Evolutionary conservation across 2,329 filamentous ascomycete genomes (phyloP).

Genomic region (Sclerotinia minor): DNA sequence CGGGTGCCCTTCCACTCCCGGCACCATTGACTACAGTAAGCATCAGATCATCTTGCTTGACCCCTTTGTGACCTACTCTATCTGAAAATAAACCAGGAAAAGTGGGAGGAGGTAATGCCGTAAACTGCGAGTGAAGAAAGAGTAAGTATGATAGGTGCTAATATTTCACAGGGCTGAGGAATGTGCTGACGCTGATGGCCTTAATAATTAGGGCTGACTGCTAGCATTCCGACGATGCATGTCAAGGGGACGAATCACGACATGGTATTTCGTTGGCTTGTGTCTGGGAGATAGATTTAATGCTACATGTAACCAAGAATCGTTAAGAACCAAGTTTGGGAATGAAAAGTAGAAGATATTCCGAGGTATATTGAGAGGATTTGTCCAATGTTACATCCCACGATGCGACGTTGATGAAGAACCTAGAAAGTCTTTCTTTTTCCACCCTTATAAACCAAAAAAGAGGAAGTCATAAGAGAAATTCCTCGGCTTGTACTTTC

Average conservation of each 20-base stretch:
- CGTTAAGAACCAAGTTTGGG: neutral
- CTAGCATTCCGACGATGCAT: slow-evolving; percentile 1
- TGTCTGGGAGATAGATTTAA: neutral
- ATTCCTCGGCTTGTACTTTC: neutral
- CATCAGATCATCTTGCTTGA: slow-evolving; percentile 10
- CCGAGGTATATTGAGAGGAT: neutral
- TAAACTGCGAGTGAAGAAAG: neutral
- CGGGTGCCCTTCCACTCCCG: neutral
- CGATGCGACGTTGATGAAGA: neutral
- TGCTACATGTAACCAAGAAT: neutral
- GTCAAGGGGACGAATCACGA: slow-evolving; percentile 3
- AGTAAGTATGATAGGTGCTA: neutral
- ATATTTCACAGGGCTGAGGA: slow-evolving; percentile 20
- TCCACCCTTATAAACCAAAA: neutral
- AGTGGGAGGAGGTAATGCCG: neutral
- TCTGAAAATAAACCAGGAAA: neutral
- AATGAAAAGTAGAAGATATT: no score
- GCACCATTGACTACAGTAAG: slow-evolving; percentile 8
- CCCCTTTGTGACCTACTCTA: neutral
- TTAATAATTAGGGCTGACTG: slow-evolving; percentile 30
- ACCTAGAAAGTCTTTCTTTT: neutral
- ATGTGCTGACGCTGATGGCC: slow-evolving; percentile 9
- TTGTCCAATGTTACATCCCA: neutral
- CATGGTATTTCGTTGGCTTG: neutral
- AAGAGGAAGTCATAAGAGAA: neutral